Evolutionary conservation across 2,329 filamentous ascomycete species (phyloP), one percentile per base, ranked within the genome.

Genomic region (Seiridium unicorne): DNA sequence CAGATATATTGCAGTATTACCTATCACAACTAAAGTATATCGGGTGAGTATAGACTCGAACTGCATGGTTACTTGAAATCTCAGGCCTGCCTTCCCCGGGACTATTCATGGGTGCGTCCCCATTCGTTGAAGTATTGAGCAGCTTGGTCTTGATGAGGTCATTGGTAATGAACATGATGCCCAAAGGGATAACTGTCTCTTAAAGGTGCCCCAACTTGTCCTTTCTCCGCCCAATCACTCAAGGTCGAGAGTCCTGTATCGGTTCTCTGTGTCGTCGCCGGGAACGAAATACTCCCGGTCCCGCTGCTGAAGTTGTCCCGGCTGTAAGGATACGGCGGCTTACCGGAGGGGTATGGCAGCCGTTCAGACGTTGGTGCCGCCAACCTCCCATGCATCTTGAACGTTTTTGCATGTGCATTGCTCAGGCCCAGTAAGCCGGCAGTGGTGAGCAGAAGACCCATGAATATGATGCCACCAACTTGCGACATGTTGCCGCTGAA

Each of bases 401-500:
- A 70, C 0, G 74, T 73, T 38, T 74, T 77, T 0, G 79, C 78
- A 56, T 79, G 73, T 1, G 77, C 74, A 62, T 88, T 88, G 62
- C 82, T 82, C 34, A 85, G 64, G 2, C 81, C 82, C 10, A 89
- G 70, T 38, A 86, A 63, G 0, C 75, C 83, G 0, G 82, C 83
- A 32, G 81, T 84, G n/a, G 75, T 58, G 9, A 88, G 70, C 54
- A 88, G 68, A 55, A 87, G 70, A 0, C 72, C 70, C 63, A 86
- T 76, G 44, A 88, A 74, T 3, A 82, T 72, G 8, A 86, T 70
- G 42, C 81, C 78, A 3, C 84, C 84, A 0, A 75, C 74, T 66
- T 84, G 79, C 1, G 77, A 79, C 60, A 84, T 79, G 68, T 87
- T 87, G 9, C 79, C 82, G 60, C 81, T 80, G 26, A 87, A 70